phyloP scores from a whole-genome alignment of 1,139 yeast species.

The Pichia sp. region DNA sequence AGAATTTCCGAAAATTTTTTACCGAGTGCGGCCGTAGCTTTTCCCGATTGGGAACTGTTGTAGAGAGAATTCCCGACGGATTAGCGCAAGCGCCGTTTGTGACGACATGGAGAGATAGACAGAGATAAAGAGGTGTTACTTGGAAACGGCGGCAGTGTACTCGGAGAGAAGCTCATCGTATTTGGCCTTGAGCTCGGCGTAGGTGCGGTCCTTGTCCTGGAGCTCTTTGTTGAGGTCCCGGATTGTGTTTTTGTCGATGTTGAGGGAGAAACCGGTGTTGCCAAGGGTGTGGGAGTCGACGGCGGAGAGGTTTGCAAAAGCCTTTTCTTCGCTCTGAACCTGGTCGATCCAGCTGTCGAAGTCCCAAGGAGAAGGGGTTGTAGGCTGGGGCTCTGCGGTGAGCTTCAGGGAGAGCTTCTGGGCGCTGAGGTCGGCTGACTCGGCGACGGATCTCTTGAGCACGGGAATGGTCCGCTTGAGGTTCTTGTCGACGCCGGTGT shows the following conservation, averaged over 20 bases:
- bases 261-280: slow-evolving; percentile 6
- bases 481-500: slow-evolving; percentile 38
- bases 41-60: too few species aligned
- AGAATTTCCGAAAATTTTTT: too few species aligned
- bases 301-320: slow-evolving; percentile 42
- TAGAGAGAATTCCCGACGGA: too few species aligned
- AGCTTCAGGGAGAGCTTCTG: slow-evolving; percentile 42
- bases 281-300: slow-evolving; percentile 33
- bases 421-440: slow-evolving; percentile 38
- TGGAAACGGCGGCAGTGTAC: slow-evolving; percentile 41
- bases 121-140: slow-evolving; percentile 1
- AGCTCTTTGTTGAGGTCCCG: slow-evolving; percentile 44
- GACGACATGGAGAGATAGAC: too few species aligned
- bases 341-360: slow-evolving; percentile 42
- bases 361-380: slow-evolving; percentile 19
- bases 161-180: slow-evolving; percentile 58
- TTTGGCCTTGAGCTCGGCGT: slow-evolving; percentile 52
- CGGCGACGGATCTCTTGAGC: slow-evolving; percentile 55
- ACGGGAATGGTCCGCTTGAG: slow-evolving; percentile 42
- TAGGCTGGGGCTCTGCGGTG: not conserved
- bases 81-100: too few species aligned
- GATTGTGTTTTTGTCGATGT: slow-evolving; percentile 23
- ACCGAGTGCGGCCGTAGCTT: too few species aligned
- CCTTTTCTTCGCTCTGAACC: slow-evolving; percentile 49
- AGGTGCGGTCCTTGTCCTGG: slow-evolving; percentile 50